Conservation (phyloP, 352 stramenopile species). For the Globisporangium irregulare region DNA sequence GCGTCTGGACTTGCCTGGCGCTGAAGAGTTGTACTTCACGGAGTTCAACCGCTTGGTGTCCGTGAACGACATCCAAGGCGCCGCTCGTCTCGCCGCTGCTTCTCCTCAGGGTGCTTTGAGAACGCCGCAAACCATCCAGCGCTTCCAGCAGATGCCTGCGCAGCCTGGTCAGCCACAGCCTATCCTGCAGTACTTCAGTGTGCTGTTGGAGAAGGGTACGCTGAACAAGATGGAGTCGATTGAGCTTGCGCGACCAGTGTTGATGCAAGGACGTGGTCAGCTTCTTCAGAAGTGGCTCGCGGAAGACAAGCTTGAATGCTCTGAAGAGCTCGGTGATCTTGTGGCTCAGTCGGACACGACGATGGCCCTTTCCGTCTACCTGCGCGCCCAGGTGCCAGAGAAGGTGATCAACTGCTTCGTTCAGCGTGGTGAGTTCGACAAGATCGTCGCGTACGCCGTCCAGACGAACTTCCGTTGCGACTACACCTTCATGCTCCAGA, state of each 20-base stretch:
- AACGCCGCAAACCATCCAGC: slow-evolving; percentile 97
- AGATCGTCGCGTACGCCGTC: slow-evolving; percentile 95
- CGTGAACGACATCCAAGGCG: slow-evolving; percentile 81
- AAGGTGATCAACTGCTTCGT: slow-evolving; percentile 99
- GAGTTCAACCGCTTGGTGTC: slow-evolving; percentile 97
- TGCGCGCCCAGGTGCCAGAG: slow-evolving; percentile 95
- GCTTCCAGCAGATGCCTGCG: slow-evolving; percentile 98
- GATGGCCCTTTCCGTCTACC: slow-evolving; percentile 98
- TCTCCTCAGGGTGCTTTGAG: slow-evolving; percentile 90
- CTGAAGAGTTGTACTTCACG: slow-evolving; percentile 97
- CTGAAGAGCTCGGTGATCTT: slow-evolving; percentile 96
- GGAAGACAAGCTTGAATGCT: slow-evolving; percentile 99
- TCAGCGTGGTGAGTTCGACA: slow-evolving; percentile 98
- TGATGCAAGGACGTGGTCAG: slow-evolving; percentile 96
- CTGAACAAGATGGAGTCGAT: slow-evolving; percentile 99
- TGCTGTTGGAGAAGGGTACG: slow-evolving; percentile 97
- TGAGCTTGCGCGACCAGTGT: slow-evolving; percentile 96
- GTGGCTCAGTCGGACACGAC: slow-evolving; percentile 95
- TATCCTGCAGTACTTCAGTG: slow-evolving; percentile 99
- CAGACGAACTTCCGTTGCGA: slow-evolving; percentile 98
- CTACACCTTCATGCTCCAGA: slow-evolving; percentile 99
- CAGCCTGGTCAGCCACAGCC: slow-evolving; percentile 96
- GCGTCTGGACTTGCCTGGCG: slow-evolving; percentile 95
- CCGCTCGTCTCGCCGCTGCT: slow-evolving; percentile 89
- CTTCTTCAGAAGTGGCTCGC: slow-evolving; percentile 99